These are phyloP conservation scores for Stachybotrys chlorohalonatus DNA, from an alignment of 2,329 filamentous ascomycete genomes.

Conservation along the genomic window DNA sequence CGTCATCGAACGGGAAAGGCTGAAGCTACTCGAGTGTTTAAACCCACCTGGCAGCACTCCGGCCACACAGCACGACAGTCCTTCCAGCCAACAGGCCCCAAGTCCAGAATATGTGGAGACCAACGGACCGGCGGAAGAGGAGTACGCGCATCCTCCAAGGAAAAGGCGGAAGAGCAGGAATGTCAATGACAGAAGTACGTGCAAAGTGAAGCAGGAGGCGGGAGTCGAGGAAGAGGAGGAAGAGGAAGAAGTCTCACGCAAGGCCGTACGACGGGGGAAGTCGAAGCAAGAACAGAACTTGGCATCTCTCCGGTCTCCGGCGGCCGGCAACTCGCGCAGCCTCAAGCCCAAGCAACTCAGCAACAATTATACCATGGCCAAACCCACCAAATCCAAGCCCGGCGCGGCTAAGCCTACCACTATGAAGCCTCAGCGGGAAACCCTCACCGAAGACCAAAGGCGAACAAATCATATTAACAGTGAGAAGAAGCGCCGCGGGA, in stretches of 20 bases:
- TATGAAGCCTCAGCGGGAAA: slow-evolving; percentile 49
- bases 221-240: slow-evolving; percentile 28
- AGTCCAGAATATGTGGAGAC: slow-evolving; percentile 5
- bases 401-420: background rate
- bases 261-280: slow-evolving; percentile 36
- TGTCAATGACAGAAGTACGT: slow-evolving; percentile 16
- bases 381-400: background rate
- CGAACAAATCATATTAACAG: slow-evolving; percentile 79
- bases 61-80: slow-evolving; percentile 52
- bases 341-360: background rate
- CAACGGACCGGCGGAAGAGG: slow-evolving; percentile 15
- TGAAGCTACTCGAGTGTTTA: slow-evolving; percentile 49
- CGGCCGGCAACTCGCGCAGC: background rate
- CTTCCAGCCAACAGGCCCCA: slow-evolving; percentile 18
- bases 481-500: slow-evolving; percentile 75
- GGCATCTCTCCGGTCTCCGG: background rate
- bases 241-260: slow-evolving; percentile 21
- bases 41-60: slow-evolving; percentile 47
- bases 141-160: slow-evolving; percentile 31
- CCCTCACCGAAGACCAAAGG: slow-evolving; percentile 74
- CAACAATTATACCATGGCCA: background rate
- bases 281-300: slow-evolving; percentile 29
- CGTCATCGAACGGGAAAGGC: slow-evolving; percentile 43
- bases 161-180: slow-evolving; percentile 48
- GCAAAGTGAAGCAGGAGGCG: slow-evolving; percentile 12